Base-by-base conservation (phyloP, 441 rosid genomes). In the Rhodomyrtus psidioides region DNA sequence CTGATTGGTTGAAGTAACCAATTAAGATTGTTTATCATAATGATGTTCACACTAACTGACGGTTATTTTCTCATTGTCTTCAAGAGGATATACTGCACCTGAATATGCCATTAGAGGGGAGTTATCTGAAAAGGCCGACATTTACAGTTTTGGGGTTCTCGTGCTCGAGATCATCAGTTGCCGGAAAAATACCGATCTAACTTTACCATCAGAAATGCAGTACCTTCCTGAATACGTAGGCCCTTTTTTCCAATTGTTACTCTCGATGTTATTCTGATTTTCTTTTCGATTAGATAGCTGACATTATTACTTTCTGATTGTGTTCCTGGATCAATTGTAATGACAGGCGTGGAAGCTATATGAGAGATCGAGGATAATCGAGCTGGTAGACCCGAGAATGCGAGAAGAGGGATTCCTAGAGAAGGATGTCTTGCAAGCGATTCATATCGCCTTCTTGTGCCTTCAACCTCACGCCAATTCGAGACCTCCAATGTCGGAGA, bases 171-270 rank as follows among this genome's bases (percentile, higher is more conserved):
- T 93, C 55, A 90, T 91, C 55, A 92, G 94, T 89, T 86, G 93
- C 90, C 87, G 94, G 85, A 94, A 89, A 81, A 94, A 93, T 87
- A 93, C 94, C 2, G 93, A 93, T 88, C 93, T 93, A 42, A 88
- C 85, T 30, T 84, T 94, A 62, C 91, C 94, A 53, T 90, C 94
- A 42, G 95, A 91, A 86, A 90, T 89, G 91, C 97, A 94, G 83
- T 94, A 94, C 83, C 95, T 94, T 42, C 96, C 97, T 3, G 94
- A 94, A 91, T 94, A 93, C 59, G 96, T 92, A 92, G 34, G 94
- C 49, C 34, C 34, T 53, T 55, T 56, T 8, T 23, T 82, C 27
- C 19, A 17, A 39, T 82, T 55, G n/a, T 21, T 55, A 54, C 56
- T 54, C 49, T 54, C 62, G 15, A 23, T 3, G 44, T 49, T 30